These are phyloP conservation scores for Neoscytalidium dimidiatum DNA, from an alignment of 2,329 filamentous ascomycete genomes.

Conservation along the genomic window DNA sequence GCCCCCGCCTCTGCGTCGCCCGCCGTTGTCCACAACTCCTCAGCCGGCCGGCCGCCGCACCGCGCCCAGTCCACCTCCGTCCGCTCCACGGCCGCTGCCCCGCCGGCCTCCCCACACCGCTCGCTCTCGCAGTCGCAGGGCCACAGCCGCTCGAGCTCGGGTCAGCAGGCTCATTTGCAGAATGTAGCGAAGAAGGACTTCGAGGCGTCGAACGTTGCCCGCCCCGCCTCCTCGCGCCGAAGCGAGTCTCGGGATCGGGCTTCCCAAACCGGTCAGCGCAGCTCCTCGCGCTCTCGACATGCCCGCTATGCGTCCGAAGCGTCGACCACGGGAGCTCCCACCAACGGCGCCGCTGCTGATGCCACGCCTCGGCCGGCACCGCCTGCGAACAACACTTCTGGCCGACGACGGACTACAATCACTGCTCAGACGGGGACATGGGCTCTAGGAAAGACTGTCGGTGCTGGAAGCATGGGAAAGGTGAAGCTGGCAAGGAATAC, in stretches of 20 bases:
- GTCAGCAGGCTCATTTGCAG: conserved; percentile 51
- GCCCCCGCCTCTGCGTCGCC: conserved; percentile 44
- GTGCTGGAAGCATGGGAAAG: conserved; percentile 97
- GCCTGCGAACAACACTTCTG: conserved; percentile 15
- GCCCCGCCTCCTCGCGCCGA: conserved; percentile 57
- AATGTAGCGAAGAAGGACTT: conserved; percentile 68
- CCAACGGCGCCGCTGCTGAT: conserved; percentile 39
- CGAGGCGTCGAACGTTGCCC: conserved; percentile 69
- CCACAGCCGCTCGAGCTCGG: conserved; percentile 28
- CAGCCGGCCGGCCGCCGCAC: conserved; percentile 35
- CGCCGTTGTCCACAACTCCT: conserved; percentile 39
- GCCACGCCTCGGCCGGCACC: neutral
- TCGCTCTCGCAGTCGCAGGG: conserved; percentile 36
- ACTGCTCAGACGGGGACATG: conserved; percentile 84
- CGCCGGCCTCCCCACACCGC: conserved; percentile 33
- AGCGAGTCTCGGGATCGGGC: conserved; percentile 65
- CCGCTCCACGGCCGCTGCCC: conserved; percentile 28
- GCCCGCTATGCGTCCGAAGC: conserved; percentile 49
- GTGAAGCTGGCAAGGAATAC: conserved; percentile 92
- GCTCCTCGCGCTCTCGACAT: conserved; percentile 33
- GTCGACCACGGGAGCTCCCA: conserved; percentile 36
- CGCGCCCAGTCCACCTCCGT: conserved; percentile 39
- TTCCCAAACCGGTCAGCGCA: conserved; percentile 39
- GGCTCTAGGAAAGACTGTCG: conserved; percentile 94
- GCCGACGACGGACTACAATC: conserved; percentile 72